Conservation (phyloP, 352 stramenopile species). For the Plasmopara viticola region DNA sequence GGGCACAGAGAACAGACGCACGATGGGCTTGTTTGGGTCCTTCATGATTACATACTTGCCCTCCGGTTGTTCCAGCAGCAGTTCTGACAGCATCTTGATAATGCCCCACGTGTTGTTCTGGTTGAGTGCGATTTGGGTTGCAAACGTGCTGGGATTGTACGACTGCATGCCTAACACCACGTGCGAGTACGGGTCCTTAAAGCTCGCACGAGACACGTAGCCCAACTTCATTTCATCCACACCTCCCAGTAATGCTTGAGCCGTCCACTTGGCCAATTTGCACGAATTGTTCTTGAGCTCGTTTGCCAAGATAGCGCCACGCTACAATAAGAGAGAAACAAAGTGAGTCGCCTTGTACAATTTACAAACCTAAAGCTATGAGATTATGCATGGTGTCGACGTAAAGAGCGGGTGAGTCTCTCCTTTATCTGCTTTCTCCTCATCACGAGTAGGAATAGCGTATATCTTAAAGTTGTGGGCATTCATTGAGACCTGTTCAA, state of each 20-base stretch:
- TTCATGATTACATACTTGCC: slow-evolving; percentile 99
- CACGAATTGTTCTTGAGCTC: slow-evolving; percentile 99
- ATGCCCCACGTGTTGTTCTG: slow-evolving; percentile 98
- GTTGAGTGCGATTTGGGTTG: slow-evolving; percentile 95
- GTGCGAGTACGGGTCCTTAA: slow-evolving; percentile 95
- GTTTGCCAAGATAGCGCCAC: slow-evolving; percentile 94
- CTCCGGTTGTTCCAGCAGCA: slow-evolving; percentile 92
- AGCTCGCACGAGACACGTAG: slow-evolving; percentile 91
- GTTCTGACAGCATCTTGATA: slow-evolving; percentile 91
- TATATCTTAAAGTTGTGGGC: slow-evolving; percentile 19
- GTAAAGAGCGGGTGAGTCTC: slow-evolving; percentile 14
- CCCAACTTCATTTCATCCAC: slow-evolving; percentile 98
- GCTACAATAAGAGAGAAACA: slow-evolving; percentile 41
- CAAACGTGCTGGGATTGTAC: slow-evolving; percentile 96
- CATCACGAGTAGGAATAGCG: slow-evolving; percentile 27
- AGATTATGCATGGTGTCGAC: background rate
- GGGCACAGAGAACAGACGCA: slow-evolving; percentile 96
- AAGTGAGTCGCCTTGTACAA: background rate
- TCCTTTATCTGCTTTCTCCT: slow-evolving; percentile 24
- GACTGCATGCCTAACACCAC: slow-evolving; percentile 94
- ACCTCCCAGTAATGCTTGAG: slow-evolving; percentile 92
- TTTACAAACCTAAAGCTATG: too few relatives aligned
- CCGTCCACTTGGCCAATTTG: slow-evolving; percentile 98
- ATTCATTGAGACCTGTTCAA: slow-evolving; percentile 10
- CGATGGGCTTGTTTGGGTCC: slow-evolving; percentile 96